Conservation (phyloP, 2,329 filamentous ascomycete genomes). For the Colletotrichum limetticola region DNA sequence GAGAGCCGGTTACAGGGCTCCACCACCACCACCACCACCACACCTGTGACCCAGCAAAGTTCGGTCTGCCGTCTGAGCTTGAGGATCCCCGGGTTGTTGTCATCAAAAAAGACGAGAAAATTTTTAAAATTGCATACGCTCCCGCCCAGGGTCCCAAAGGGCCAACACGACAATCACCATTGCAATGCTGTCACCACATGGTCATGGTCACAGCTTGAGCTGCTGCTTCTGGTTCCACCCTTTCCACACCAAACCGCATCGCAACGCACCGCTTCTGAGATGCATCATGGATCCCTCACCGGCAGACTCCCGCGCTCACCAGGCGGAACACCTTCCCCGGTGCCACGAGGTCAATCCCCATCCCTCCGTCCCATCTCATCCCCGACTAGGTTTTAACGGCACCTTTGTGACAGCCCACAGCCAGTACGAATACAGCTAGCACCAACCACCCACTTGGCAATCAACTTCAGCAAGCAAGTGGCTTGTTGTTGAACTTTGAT, state of each 20-base stretch:
- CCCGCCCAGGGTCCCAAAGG: not conserved
- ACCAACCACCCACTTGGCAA: conserved; percentile 10
- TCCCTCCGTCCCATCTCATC: conserved; percentile 28
- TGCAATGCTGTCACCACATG: not conserved
- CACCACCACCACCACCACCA: conserved; percentile 3
- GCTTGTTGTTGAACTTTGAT: not conserved
- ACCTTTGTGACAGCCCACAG: conserved; percentile 16
- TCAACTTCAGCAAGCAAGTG: not conserved
- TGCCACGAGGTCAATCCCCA: conserved; percentile 31
- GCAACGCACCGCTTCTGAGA: not conserved
- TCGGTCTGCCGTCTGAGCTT: conserved; percentile 3
- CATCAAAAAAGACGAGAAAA: conserved; percentile 26
- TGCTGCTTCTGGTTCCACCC: not conserved
- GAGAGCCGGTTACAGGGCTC: not conserved
- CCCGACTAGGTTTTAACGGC: conserved; percentile 14
- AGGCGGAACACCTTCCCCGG: conserved; percentile 34
- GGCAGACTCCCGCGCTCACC: conserved; percentile 1
- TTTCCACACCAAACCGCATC: not conserved
- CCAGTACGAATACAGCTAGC: not conserved
- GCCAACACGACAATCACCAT: conserved; percentile 1
- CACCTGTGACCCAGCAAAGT: not conserved
- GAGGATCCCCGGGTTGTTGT: conserved; percentile 29
- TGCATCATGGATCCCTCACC: not conserved
- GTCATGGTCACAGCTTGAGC: not conserved
- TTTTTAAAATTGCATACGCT: conserved; percentile 30